Conservation (phyloP, 1,284 basidiomycete species). For the Irpex sp. region DNA sequence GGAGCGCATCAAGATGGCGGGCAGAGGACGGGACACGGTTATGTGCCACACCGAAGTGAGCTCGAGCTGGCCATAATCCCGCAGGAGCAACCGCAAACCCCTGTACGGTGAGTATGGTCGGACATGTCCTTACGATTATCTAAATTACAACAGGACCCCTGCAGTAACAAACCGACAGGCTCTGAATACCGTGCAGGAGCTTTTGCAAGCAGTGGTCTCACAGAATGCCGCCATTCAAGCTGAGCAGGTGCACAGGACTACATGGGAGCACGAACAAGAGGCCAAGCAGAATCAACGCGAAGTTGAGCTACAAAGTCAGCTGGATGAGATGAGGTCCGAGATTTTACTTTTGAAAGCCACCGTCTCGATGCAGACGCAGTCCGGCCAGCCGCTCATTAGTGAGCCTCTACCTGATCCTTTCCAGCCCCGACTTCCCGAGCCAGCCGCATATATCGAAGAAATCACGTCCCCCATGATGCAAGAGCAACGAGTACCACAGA, state of each 20-base stretch:
- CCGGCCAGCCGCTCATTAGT: constrained; percentile 5
- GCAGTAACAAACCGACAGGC: neutral
- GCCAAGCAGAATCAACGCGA: constrained; percentile 46
- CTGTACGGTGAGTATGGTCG: constrained; percentile 5
- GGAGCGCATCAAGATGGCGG: neutral
- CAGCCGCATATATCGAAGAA: constrained; percentile 5
- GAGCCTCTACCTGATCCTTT: neutral
- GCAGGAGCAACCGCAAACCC: constrained; percentile 31
- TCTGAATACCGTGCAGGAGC: constrained; percentile 47
- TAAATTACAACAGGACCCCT: constrained; percentile 2
- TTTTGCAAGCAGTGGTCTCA: constrained; percentile 46
- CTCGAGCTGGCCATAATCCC: constrained; percentile 48
- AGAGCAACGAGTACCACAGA: neutral
- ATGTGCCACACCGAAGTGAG: constrained; percentile 48
- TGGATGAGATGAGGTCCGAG: constrained; percentile 55
- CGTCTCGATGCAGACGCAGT: constrained; percentile 24
- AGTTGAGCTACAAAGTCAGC: constrained; percentile 51
- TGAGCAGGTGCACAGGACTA: constrained; percentile 49
- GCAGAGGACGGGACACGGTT: neutral
- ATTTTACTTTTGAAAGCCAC: constrained; percentile 44
- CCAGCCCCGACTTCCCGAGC: neutral
- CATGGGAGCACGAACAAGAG: constrained; percentile 69
- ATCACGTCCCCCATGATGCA: neutral
- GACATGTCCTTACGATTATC: constrained; percentile 3
- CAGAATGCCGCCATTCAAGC: constrained; percentile 52